A percentile compares a stretch with the other conserved stretches of the same genome.
phyloP scores from a whole-genome alignment of 148 eudicot species.

The Chenopodium album region DNA sequence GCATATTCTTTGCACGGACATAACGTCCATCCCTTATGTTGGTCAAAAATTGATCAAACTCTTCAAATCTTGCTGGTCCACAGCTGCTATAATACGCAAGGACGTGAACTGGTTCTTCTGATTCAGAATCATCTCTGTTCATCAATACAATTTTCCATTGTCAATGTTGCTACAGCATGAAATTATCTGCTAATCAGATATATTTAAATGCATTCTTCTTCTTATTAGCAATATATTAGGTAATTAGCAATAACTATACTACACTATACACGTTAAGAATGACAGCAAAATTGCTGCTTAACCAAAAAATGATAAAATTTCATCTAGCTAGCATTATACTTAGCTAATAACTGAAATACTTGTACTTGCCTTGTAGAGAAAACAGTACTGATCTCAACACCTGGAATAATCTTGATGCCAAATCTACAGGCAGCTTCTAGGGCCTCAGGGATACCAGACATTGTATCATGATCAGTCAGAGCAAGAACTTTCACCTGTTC shows the following conservation, averaged over 20 bases:
- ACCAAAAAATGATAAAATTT: neutral
- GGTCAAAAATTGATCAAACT: conserved; percentile 64
- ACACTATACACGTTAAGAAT: neutral
- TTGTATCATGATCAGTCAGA: conserved; percentile 95
- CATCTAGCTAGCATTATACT: neutral
- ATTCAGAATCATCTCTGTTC: conserved; percentile 61
- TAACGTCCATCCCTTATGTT: conserved; percentile 88
- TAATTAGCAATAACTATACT: neutral
- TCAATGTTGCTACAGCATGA: conserved; percentile 9
- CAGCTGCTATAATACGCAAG: conserved; percentile 94
- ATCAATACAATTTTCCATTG: conserved; percentile 4
- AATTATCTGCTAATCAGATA: neutral
- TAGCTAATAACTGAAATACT: conserved; percentile 5
- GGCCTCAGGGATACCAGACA: conserved; percentile 94
- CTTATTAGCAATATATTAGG: neutral
- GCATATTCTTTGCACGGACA: conserved; percentile 79
- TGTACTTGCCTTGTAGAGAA: conserved; percentile 58
- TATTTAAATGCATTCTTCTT: neutral
- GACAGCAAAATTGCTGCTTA: neutral
- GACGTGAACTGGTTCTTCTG: conserved; percentile 91
- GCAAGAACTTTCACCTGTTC: conserved; percentile 98
- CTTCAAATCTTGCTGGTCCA: conserved; percentile 64
- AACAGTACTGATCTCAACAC: conserved; percentile 90
- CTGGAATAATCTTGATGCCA: conserved; percentile 94
- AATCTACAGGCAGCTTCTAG: conserved; percentile 68